Percentiles rank a stretch among this genome's conserved stretches.
Evolutionary conservation across 495 filamentous ascomycete genomes (phyloP).

Genomic region (Neurospora sp.): DNA sequence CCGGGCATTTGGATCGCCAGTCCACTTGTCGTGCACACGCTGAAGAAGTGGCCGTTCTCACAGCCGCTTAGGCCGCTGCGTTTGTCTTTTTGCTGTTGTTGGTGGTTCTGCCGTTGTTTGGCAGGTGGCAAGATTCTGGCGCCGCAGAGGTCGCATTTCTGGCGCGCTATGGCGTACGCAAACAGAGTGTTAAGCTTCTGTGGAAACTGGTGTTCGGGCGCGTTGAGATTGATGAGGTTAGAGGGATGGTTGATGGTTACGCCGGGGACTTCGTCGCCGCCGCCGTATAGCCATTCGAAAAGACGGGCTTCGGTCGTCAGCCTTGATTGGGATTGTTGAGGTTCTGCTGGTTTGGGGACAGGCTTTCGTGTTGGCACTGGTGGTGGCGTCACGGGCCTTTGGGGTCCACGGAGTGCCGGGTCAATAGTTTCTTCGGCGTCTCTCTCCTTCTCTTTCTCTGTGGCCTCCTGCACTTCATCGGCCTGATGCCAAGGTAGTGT

Average conservation of each 20-base stretch:
- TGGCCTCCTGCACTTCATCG: not conserved
- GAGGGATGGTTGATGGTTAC: slow-evolving; percentile 7
- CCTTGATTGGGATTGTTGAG: not conserved
- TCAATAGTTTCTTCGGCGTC: not conserved
- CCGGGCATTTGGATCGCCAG: slow-evolving; percentile 34
- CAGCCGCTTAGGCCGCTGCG: slow-evolving; percentile 15
- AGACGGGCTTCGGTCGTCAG: slow-evolving; percentile 32
- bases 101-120: not conserved
- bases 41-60: slow-evolving; percentile 19
- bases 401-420: not conserved
- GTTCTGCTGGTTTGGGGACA: not conserved
- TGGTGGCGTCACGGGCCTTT: not conserved
- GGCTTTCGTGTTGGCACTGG: not conserved
- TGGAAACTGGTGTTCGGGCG: not conserved
- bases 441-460: not conserved
- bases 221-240: not conserved
- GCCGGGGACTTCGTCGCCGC: slow-evolving; percentile 30
- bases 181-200: slow-evolving; percentile 21
- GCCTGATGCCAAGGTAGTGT: not conserved
- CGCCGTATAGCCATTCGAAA: slow-evolving; percentile 40
- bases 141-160: slow-evolving; percentile 30
- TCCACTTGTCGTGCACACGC: slow-evolving; percentile 32
- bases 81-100: not conserved
- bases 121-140: slow-evolving; percentile 4
- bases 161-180: slow-evolving; percentile 10